phyloP scores from a whole-genome alignment of 2,329 filamentous ascomycete species.

The Sporothrix luriei region DNA sequence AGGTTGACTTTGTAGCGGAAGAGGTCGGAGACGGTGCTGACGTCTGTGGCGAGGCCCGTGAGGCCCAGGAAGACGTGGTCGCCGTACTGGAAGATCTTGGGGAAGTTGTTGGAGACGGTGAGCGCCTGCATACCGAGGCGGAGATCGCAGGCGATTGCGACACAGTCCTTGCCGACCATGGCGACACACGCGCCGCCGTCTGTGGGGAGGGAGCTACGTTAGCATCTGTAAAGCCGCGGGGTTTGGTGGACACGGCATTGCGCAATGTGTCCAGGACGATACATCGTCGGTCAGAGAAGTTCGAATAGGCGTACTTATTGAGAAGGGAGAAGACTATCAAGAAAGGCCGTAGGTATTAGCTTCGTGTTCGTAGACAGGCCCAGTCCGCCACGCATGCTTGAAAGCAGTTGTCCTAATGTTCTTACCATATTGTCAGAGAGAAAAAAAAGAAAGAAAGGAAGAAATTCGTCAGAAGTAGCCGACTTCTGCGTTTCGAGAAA shows the following conservation, averaged over 20 bases:
- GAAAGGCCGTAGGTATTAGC: conserved; percentile 43
- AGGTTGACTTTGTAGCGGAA: conserved; percentile 99
- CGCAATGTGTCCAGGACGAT: background rate
- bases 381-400: background rate
- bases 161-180: conserved; percentile 99
- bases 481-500: conserved; percentile 9
- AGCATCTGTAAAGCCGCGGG: background rate
- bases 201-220: conserved; percentile 39
- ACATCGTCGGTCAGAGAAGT: background rate
- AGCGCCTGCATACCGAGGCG: conserved; percentile 94
- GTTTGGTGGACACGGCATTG: background rate
- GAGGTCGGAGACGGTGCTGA: conserved; percentile 89
- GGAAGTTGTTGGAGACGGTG: conserved; percentile 99
- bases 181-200: conserved; percentile 93
- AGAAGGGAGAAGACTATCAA: conserved; percentile 80
- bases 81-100: conserved; percentile 98
- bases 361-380: conserved; percentile 29
- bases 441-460: conserved; percentile 25
- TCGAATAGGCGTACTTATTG: conserved; percentile 73
- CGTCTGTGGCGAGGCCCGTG: conserved; percentile 94
- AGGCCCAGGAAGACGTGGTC: conserved; percentile 87
- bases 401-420: too few relatives aligned
- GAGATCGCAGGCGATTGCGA: conserved; percentile 98
- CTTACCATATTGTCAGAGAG: conserved; percentile 20
- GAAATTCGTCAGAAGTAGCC: conserved; percentile 28